Evolutionary conservation across 1,284 basidiomycete genomes (phyloP), one percentile per base, ranked within the genome.

Genomic region (Ustilago tritici): DNA sequence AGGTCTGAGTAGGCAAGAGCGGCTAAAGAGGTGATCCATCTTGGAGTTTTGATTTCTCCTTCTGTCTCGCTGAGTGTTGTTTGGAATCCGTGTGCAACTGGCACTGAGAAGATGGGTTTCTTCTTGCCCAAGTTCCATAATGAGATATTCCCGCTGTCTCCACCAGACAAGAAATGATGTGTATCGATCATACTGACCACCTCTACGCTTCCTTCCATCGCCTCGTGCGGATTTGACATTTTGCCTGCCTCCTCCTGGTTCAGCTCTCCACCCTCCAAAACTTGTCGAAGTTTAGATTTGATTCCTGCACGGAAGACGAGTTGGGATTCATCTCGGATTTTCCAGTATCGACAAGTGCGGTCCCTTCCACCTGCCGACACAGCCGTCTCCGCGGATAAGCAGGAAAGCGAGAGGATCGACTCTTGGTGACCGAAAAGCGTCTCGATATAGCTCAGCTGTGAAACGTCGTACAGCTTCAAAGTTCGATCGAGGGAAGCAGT

Each of bases 371-470:
- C 96, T 0, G 92, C 92, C 41, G 92, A 95, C 10, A 98, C 91
- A 10, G 93, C 93, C 0, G 92, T 91, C 82, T 98, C 95, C 3
- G 91, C 91, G 34, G 92, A 90, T 6, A 99, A 89, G 1, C 93
- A 89, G 75, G 95, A 93, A 1, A 99, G 85, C 5, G 89, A 88
- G 12, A 93, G 88, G 31, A 97, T 91, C 28, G 91, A 89, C 84
- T 98, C 96, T 88, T 99, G 97, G 85, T 99, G 96, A 1, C 96
- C 96, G 84, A 98, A 99, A 9, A 99, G 89, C 12, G 96, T 98
- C 86, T 99, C 97, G 66, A 98, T 92, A 83, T 96, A 95, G 5
- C 93, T 93, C 88, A 97, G 91, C 0, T 92, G 91, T 1, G 91
- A 89, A 17, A 95, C 88, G 80, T 95, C 95, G 84, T 93, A 97